Evolutionary conservation across 2,329 filamentous ascomycete genomes (phyloP).

Genomic region (Chalaropsis thielavioides): DNA sequence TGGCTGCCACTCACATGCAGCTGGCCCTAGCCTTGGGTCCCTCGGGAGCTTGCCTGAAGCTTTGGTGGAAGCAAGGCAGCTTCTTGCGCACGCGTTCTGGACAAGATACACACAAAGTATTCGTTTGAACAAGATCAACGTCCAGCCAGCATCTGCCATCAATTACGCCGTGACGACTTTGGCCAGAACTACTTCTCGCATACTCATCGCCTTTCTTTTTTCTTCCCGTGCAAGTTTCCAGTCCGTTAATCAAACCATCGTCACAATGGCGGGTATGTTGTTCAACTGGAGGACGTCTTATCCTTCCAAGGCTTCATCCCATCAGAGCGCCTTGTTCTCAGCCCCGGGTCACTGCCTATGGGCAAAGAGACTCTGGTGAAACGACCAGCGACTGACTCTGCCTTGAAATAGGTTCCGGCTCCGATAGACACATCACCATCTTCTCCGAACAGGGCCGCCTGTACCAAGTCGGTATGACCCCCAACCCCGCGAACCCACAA

Average conservation of each 20-base stretch:
- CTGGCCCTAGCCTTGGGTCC: background rate
- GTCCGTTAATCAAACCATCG: background rate
- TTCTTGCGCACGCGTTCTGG: conserved; percentile 15
- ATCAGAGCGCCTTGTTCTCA: background rate
- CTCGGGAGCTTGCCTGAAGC: conserved; percentile 7
- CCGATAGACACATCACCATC: conserved; percentile 98
- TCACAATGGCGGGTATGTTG: conserved; percentile 17
- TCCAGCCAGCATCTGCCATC: background rate
- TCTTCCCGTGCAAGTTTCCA: background rate
- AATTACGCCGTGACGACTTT: background rate
- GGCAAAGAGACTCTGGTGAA: background rate
- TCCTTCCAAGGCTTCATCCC: background rate
- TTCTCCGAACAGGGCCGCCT: conserved; percentile 97
- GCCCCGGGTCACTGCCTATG: background rate
- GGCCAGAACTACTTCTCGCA: background rate
- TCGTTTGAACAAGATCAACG: background rate
- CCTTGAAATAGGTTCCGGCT: conserved; percentile 41
- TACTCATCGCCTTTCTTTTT: conserved; percentile 2
- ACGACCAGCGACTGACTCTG: background rate
- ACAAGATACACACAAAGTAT: background rate
- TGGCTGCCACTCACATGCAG: background rate
- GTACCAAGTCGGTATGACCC: conserved; percentile 88
- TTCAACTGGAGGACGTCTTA: background rate
- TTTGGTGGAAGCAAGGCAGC: conserved; percentile 15
- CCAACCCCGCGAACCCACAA: background rate